Evolutionary conservation across 169 alveolate species (phyloP), one percentile per base, ranked within the genome.

Genomic region (Babesia ovata): DNA sequence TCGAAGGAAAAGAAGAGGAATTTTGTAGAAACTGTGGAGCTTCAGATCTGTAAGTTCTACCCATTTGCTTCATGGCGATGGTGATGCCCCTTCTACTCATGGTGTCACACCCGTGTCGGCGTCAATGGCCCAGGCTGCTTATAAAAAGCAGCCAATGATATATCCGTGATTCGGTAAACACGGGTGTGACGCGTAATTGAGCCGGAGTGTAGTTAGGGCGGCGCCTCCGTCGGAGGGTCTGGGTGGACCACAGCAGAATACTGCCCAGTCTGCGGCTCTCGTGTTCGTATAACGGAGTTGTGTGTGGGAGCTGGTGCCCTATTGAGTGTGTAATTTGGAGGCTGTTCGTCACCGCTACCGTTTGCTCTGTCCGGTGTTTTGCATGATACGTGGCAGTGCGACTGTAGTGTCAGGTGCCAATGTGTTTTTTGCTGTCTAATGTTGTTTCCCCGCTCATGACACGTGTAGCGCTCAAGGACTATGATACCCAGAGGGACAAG

Each of bases 401-500:
- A 49, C 17, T 49, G n/a, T 19, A 21, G 24, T 21, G 57, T 49
- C n/a, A 19, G 53, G 57, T 49, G 28, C 24, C 57, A 49, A 49
- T 3, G 9, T 49, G 24, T 2, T 49, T 17, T 49, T 49, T 4
- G 28, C 57, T 49, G 57, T 49, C 28, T 33, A 33, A 33, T 33
- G 39, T 33, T 3, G 6, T 29, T 1, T 9, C 44, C 44, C 26
- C 29, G 45, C 22, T 50, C 22, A 46, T 52, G 17, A 12, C 60
- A 22, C 28, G 7, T 69, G 33, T 60, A 78, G 86, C 92, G n/a
- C 79, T 98, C 74, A 98, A 98, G 96, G 99, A 98, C 85, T 97
- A 97, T 87, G 99, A 98, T 89, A 97, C 99, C 49, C 98, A 97
- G 83, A 96, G 99, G 86, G 99, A 98, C 93, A 98, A 98, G 93